Evolutionary conservation across 352 stramenopile species (phyloP).

Genomic region (Globisporangium orthogonon): DNA sequence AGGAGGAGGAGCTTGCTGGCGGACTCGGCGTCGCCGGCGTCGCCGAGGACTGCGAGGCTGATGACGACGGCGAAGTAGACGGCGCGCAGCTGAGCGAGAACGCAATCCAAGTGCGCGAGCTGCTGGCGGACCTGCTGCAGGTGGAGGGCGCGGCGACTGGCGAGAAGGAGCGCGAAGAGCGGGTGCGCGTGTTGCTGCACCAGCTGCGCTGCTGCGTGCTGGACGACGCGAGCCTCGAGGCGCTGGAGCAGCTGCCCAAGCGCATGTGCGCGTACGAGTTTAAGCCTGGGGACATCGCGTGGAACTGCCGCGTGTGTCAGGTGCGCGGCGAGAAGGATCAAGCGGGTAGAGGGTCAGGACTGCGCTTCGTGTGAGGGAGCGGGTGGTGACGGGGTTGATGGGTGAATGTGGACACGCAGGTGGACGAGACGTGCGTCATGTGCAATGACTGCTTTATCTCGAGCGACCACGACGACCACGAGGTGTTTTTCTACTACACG

Average conservation of each 20-base stretch:
- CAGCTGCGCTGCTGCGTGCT: slow-evolving; percentile 55
- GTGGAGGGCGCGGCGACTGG: slow-evolving; percentile 18
- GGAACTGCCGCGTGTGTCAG: slow-evolving; percentile 92
- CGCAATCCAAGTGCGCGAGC: slow-evolving; percentile 15
- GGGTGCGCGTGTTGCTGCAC: slow-evolving; percentile 36
- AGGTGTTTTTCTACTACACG: slow-evolving; percentile 94
- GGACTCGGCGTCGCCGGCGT: not conserved
- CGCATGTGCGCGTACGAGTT: slow-evolving; percentile 93
- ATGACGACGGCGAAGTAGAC: not conserved
- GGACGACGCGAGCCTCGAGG: slow-evolving; percentile 33
- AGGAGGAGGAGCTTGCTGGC: not conserved
- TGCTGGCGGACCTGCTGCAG: slow-evolving; percentile 12
- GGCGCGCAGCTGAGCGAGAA: slow-evolving; percentile 13
- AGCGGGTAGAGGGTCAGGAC: not conserved
- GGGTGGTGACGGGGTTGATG: not conserved
- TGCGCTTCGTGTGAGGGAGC: not conserved
- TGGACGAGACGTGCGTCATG: slow-evolving; percentile 93
- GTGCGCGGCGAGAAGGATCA: too few relatives aligned
- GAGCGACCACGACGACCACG: slow-evolving; percentile 91
- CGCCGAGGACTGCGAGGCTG: not conserved
- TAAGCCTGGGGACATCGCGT: slow-evolving; percentile 95
- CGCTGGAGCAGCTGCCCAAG: slow-evolving; percentile 65
- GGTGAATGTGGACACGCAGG: slow-evolving; percentile 80
- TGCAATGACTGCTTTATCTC: slow-evolving; percentile 97
- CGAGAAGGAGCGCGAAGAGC: slow-evolving; percentile 50